These are phyloP conservation scores for Metarhizium robertsii DNA, from an alignment of 2,329 filamentous ascomycete genomes.

Conservation along the genomic window DNA sequence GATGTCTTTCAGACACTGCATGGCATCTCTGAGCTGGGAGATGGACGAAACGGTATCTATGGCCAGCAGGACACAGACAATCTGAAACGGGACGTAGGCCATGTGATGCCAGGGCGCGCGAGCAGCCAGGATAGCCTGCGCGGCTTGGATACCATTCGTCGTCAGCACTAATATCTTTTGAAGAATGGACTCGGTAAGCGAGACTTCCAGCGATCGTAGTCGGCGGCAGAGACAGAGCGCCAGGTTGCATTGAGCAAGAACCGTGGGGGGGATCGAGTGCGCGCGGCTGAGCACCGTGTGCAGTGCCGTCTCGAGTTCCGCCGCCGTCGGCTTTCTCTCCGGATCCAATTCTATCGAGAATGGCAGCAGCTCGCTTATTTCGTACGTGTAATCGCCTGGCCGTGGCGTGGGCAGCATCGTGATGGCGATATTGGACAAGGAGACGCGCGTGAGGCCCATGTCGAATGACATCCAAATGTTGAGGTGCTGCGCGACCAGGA, in stretches of 20 bases:
- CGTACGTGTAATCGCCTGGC: constrained; percentile 31
- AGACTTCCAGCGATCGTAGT: constrained; percentile 38
- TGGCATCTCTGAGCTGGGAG: constrained; percentile 37
- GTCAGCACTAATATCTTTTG: constrained; percentile 38
- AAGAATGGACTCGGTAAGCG: constrained; percentile 30
- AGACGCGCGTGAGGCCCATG: constrained; percentile 43
- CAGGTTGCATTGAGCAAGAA: constrained; percentile 44
- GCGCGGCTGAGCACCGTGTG: constrained; percentile 27
- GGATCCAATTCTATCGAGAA: constrained; percentile 46
- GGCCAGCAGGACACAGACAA: constrained; percentile 44
- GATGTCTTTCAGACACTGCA: constrained; percentile 35
- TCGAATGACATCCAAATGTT: constrained; percentile 53
- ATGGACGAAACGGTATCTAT: constrained; percentile 43
- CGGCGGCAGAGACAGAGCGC: constrained; percentile 46
- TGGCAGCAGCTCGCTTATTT: constrained; percentile 43
- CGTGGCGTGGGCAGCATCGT: constrained; percentile 28
- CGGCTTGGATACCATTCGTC: constrained; percentile 34
- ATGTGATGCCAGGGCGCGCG: constrained; percentile 48
- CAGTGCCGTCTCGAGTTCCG: constrained; percentile 34
- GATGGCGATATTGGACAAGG: constrained; percentile 32
- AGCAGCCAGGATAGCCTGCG: constrained; percentile 32
- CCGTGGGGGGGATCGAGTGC: constrained; percentile 31
- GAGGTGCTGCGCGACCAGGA: constrained; percentile 45
- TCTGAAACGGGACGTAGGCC: constrained; percentile 50
- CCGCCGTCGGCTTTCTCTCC: constrained; percentile 28